These are phyloP conservation scores for Melanomma pulvis-pyrius DNA, from an alignment of 495 filamentous ascomycete genomes.

Conservation along the genomic window DNA sequence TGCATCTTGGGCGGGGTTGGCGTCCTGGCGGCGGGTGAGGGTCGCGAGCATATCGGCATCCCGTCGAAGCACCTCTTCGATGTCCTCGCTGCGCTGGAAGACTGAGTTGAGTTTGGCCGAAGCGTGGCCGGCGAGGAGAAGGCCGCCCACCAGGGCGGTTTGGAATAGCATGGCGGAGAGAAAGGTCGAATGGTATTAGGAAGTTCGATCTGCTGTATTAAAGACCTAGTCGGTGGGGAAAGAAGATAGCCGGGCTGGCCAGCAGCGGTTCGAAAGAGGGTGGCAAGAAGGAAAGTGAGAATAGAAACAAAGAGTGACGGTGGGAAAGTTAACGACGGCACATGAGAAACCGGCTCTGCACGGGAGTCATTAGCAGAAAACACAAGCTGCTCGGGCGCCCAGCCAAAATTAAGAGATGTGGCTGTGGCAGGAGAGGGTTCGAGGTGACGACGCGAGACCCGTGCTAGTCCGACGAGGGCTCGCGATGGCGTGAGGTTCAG, in stretches of 20 bases:
- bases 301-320: slow-evolving; percentile 34
- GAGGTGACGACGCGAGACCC: slow-evolving; percentile 23
- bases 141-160: slow-evolving; percentile 25
- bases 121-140: slow-evolving; percentile 32
- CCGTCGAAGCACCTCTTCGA: slow-evolving; percentile 27
- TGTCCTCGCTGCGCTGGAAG: slow-evolving; percentile 21
- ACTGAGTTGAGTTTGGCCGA: slow-evolving; percentile 21
- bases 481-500: slow-evolving; percentile 26
- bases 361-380: slow-evolving; percentile 27
- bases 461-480: slow-evolving; percentile 8
- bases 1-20: slow-evolving; percentile 1
- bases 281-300: slow-evolving; percentile 27
- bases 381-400: not conserved
- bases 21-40: slow-evolving; percentile 26
- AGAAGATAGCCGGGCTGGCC: slow-evolving; percentile 28
- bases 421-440: not conserved
- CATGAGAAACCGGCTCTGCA: slow-evolving; percentile 34
- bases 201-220: slow-evolving; percentile 32
- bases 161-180: slow-evolving; percentile 27
- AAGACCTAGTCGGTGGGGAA: slow-evolving; percentile 26
- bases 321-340: slow-evolving; percentile 28
- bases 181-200: slow-evolving; percentile 22
- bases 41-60: slow-evolving; percentile 29
- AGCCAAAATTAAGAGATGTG: slow-evolving; percentile 18
- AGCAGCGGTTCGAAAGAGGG: slow-evolving; percentile 35